These are phyloP conservation scores for Heritiera littoralis DNA, from an alignment of 345 rosid species.

Conservation along the genomic window DNA sequence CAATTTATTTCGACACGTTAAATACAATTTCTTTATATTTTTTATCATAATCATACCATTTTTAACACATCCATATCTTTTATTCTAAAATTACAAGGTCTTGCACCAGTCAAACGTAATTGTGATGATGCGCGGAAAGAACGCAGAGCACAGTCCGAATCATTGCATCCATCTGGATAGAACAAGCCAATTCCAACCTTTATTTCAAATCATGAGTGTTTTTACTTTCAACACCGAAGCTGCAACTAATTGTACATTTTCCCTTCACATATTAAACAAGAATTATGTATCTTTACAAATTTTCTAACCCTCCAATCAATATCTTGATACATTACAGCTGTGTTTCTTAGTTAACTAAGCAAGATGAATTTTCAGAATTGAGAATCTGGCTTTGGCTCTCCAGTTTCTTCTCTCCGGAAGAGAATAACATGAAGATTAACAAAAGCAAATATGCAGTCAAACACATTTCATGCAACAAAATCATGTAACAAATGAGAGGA, in stretches of 20 bases:
- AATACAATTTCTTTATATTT: no score
- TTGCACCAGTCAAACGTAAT: no score
- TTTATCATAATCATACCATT: no score
- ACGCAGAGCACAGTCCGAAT: background rate
- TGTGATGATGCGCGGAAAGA: no score
- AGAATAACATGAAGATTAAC: conserved; percentile 7
- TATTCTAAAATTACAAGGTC: no score
- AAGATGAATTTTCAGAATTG: conserved; percentile 7
- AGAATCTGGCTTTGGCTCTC: background rate
- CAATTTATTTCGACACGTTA: no score
- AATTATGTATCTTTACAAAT: conserved; percentile 38
- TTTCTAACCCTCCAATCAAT: conserved; percentile 27
- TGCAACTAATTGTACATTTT: conserved; percentile 24
- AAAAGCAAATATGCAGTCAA: conserved; percentile 1
- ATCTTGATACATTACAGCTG: conserved; percentile 35
- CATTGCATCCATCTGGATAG: background rate
- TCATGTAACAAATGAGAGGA: conserved; percentile 75
- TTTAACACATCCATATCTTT: no score
- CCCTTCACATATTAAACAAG: conserved; percentile 30
- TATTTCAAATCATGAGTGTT: conserved; percentile 18
- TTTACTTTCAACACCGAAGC: conserved; percentile 13
- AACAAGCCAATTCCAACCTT: conserved; percentile 23
- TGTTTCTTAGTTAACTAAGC: conserved; percentile 24
- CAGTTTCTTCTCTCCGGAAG: background rate
- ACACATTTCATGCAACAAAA: conserved; percentile 64